A percentile compares a stretch with the other conserved stretches of the same genome.
These are phyloP conservation scores for Entomortierella chlamydospora DNA, from an alignment of 192 early-diverging fungal species.

Conservation along the genomic window DNA sequence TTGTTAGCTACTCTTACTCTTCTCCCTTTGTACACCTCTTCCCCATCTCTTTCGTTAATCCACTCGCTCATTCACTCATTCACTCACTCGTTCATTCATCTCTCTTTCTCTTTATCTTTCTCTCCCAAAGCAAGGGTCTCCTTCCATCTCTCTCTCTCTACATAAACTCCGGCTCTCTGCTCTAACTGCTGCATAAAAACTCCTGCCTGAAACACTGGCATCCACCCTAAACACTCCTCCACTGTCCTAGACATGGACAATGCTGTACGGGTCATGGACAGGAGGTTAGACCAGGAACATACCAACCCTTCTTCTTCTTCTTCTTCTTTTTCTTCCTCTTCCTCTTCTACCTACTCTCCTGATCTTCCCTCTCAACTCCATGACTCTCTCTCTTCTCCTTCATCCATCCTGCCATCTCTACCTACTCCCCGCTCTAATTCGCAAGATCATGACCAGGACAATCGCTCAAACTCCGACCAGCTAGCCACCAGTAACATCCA, in stretches of 20 bases:
- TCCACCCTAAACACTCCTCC: too few species aligned
- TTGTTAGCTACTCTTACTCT: too few species aligned
- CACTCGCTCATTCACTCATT: too few species aligned
- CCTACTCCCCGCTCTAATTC: too few species aligned
- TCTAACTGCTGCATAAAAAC: too few species aligned
- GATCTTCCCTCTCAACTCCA: background rate
- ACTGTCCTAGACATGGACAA: too few species aligned
- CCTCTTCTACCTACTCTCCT: background rate
- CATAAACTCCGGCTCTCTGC: background rate
- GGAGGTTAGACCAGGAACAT: too few species aligned
- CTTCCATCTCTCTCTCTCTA: background rate
- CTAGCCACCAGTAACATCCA: background rate
- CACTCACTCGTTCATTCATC: too few species aligned
- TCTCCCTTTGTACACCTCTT: background rate
- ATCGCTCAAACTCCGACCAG: background rate
- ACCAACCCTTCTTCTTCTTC: background rate
- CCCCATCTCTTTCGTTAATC: background rate
- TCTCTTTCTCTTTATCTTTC: background rate
- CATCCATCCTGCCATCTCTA: too few species aligned
- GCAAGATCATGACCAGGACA: too few species aligned
- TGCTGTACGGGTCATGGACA: background rate
- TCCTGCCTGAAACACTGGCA: too few species aligned
- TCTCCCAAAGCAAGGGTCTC: background rate
- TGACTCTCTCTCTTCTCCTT: background rate
- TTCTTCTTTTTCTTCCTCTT: background rate